These are phyloP conservation scores for Monilinia polystroma DNA, from an alignment of 2,329 filamentous ascomycete genomes.

Conservation along the genomic window DNA sequence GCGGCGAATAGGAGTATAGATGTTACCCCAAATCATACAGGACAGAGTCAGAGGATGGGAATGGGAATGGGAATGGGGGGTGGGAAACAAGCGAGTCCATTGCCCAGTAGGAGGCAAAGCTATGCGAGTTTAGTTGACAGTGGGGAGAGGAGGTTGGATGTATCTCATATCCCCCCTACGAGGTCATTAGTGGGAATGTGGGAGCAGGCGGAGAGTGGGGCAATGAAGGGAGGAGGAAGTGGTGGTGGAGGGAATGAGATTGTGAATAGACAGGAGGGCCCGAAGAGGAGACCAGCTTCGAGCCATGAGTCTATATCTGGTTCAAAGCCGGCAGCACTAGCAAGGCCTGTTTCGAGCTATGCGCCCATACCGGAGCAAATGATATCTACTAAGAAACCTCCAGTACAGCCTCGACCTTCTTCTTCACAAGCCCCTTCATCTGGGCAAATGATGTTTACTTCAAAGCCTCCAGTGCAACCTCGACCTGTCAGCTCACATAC, in stretches of 20 bases:
- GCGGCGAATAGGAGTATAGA: slow-evolving; percentile 62
- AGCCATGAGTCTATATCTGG: slow-evolving; percentile 22
- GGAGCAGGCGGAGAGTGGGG: slow-evolving; percentile 49
- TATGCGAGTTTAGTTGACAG: slow-evolving; percentile 16
- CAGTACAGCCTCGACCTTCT: not conserved
- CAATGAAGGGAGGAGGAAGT: not conserved
- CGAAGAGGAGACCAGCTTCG: slow-evolving; percentile 24
- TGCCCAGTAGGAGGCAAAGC: slow-evolving; percentile 14
- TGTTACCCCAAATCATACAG: slow-evolving; percentile 47
- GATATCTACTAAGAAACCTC: not conserved
- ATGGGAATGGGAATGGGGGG: not conserved
- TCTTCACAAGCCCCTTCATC: not conserved
- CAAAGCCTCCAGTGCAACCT: not conserved
- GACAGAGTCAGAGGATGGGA: slow-evolving; percentile 24
- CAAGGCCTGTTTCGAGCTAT: slow-evolving; percentile 27
- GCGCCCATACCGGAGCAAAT: slow-evolving; percentile 22
- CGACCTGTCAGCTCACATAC: not conserved
- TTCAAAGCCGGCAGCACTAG: not conserved
- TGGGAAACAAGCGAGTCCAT: slow-evolving; percentile 2
- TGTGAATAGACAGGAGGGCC: not conserved
- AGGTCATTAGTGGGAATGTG: slow-evolving; percentile 67
- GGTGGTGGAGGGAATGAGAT: not conserved
- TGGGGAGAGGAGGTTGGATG: slow-evolving; percentile 14
- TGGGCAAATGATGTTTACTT: not conserved
- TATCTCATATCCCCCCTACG: slow-evolving; percentile 56